Evolutionary conservation across 352 stramenopile species (phyloP).

Genomic region (Pelagophyceae sp.): DNA sequence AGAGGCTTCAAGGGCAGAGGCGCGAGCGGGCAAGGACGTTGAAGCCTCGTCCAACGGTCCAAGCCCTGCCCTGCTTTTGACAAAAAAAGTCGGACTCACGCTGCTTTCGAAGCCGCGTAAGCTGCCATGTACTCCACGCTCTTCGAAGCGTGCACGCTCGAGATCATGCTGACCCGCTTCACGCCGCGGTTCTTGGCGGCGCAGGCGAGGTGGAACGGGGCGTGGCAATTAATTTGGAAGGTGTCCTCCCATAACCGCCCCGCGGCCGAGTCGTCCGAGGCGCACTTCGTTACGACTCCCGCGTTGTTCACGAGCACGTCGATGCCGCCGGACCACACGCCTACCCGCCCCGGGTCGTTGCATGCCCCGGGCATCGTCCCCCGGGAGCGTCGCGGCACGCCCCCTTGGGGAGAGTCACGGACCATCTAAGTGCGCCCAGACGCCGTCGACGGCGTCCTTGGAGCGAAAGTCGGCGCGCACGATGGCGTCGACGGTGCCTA

Average conservation of each 20-base stretch:
- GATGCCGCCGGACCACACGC: too few species aligned
- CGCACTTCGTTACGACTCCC: constrained; percentile 43
- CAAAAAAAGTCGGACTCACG: too few species aligned
- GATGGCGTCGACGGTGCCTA: constrained; percentile 35
- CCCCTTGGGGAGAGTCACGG: too few species aligned
- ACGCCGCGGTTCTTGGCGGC: constrained; percentile 36
- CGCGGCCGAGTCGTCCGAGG: constrained; percentile 39
- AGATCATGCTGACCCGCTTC: constrained; percentile 44
- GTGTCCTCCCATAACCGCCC: constrained; percentile 42
- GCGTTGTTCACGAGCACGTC: constrained; percentile 51
- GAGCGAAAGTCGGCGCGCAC: constrained; percentile 42
- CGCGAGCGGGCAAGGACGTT: too few species aligned
- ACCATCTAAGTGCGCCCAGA: too few species aligned
- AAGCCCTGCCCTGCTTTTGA: too few species aligned
- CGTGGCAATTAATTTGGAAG: constrained; percentile 42
- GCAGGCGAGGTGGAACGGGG: constrained; percentile 37
- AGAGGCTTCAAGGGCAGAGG: too few species aligned
- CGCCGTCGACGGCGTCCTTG: constrained; percentile 1
- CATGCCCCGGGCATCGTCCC: too few species aligned
- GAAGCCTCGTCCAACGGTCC: too few species aligned
- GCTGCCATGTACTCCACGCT: constrained; percentile 45
- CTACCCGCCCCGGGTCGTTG: too few species aligned
- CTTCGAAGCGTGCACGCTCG: constrained; percentile 39
- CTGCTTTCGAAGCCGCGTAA: constrained; percentile 45
- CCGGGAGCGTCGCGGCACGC: too few species aligned